A percentile compares a stretch with the other conserved stretches of the same genome.
Evolutionary conservation across 2,329 filamentous ascomycete genomes (phyloP).

Genomic region (Aspergillus sp.): DNA sequence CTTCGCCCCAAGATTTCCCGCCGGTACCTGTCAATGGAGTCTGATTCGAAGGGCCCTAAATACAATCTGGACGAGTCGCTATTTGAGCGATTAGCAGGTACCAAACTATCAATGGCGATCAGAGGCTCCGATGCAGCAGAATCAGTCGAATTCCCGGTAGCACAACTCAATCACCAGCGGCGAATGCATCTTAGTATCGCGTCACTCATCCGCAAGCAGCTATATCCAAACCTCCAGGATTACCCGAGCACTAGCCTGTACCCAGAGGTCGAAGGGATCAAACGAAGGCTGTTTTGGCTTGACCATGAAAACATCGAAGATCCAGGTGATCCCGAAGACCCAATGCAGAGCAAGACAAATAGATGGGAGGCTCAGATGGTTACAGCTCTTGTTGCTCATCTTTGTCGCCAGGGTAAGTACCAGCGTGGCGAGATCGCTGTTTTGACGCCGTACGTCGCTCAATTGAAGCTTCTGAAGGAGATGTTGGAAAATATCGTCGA

Average conservation of each 20-base stretch:
- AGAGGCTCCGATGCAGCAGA: too few relatives aligned
- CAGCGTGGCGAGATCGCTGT: constrained; percentile 22
- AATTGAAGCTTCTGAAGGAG: constrained; percentile 16
- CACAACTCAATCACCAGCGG: constrained; percentile 6
- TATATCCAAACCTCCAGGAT: constrained; percentile 11
- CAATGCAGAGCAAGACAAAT: constrained; percentile 18
- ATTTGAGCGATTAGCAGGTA: constrained; percentile 52
- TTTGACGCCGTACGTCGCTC: constrained; percentile 20
- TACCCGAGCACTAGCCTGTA: neutral
- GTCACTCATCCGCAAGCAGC: neutral
- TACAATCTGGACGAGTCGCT: constrained; percentile 52
- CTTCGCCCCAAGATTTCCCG: constrained; percentile 42
- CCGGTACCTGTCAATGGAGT: constrained; percentile 25
- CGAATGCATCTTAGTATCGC: constrained; percentile 11
- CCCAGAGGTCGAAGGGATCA: constrained; percentile 6
- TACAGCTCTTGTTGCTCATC: constrained; percentile 20
- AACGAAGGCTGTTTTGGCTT: constrained; percentile 21
- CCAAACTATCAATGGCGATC: too few relatives aligned
- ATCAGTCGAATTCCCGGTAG: constrained; percentile 1
- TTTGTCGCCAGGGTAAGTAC: constrained; percentile 24
- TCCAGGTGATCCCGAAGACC: constrained; percentile 4
- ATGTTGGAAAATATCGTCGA: constrained; percentile 1
- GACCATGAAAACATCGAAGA: constrained; percentile 19
- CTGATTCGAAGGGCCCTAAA: constrained; percentile 27
- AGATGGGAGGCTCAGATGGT: constrained; percentile 22